phyloP scores from a whole-genome alignment of 257 asterid genomes.

The Paraleonurus japonicus region DNA sequence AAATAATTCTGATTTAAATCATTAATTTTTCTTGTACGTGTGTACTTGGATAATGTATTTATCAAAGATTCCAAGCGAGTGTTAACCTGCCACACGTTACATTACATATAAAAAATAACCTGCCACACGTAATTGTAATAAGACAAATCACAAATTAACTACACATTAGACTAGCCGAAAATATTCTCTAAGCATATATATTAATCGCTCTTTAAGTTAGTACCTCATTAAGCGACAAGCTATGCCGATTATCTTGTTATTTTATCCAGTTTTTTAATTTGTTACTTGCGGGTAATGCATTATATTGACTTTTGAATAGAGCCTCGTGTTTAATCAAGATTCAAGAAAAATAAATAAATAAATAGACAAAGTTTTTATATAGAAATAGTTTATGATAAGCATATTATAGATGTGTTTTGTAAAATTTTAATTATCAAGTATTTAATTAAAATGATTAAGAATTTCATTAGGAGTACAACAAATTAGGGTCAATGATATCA shows the following conservation, averaged over 20 bases:
- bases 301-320: background rate
- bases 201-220: background rate
- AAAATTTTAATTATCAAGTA: too few relatives aligned
- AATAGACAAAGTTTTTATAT: too few relatives aligned
- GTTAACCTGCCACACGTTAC: constrained; percentile 14
- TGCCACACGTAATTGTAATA: background rate
- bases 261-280: background rate
- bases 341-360: background rate
- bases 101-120: background rate
- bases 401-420: too few relatives aligned
- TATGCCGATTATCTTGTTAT: constrained; percentile 19
- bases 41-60: background rate
- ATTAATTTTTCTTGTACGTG: background rate
- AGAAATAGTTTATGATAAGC: too few relatives aligned
- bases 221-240: background rate
- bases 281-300: background rate
- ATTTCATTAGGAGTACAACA: too few relatives aligned
- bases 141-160: constrained; percentile 9
- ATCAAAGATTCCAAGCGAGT: constrained; percentile 9
- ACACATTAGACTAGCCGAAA: background rate
- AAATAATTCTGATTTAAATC: background rate
- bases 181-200: constrained; percentile 18
- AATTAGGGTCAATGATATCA: too few relatives aligned
- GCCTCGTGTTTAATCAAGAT: background rate
- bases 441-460: background rate